Conservation (phyloP, 2,329 filamentous ascomycete genomes). For the Fusarium sp. region DNA sequence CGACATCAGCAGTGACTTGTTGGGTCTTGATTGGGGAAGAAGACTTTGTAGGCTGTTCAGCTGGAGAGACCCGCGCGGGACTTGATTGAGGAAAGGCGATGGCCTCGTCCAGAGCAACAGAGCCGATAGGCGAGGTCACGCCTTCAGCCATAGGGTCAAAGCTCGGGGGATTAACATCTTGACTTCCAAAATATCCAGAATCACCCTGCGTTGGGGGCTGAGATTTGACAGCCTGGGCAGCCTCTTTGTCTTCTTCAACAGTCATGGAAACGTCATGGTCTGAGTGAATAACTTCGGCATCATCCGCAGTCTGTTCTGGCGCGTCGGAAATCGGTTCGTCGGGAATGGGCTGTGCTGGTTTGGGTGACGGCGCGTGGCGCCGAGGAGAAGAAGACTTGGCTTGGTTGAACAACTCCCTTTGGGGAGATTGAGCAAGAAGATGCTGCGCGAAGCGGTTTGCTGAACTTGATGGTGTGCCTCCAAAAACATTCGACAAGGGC, state of each 20-base stretch:
- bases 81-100: slow-evolving; percentile 35
- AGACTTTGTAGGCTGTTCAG: not conserved
- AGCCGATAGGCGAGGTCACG: slow-evolving; percentile 32
- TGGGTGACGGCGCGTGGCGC: slow-evolving; percentile 49
- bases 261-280: slow-evolving; percentile 25
- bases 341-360: slow-evolving; percentile 32
- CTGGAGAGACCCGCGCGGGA: slow-evolving; percentile 33
- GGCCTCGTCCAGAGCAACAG: slow-evolving; percentile 26
- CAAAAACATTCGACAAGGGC: slow-evolving; percentile 71
- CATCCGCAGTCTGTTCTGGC: slow-evolving; percentile 9
- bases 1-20: not conserved
- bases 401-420: slow-evolving; percentile 53
- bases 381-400: slow-evolving; percentile 49
- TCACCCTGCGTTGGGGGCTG: slow-evolving; percentile 55
- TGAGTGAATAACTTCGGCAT: slow-evolving; percentile 6
- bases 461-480: slow-evolving; percentile 64
- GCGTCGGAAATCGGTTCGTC: slow-evolving; percentile 2
- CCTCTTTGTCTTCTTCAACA: not conserved
- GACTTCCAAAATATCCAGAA: slow-evolving; percentile 79
- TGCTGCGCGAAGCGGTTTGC: slow-evolving; percentile 65
- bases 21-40: slow-evolving; percentile 51
- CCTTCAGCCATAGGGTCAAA: slow-evolving; percentile 38
- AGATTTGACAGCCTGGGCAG: slow-evolving; percentile 4
- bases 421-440: slow-evolving; percentile 63
- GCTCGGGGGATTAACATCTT: slow-evolving; percentile 51